These are phyloP conservation scores for Geranium incanum DNA, from an alignment of 441 rosid genomes.

Conservation along the genomic window DNA sequence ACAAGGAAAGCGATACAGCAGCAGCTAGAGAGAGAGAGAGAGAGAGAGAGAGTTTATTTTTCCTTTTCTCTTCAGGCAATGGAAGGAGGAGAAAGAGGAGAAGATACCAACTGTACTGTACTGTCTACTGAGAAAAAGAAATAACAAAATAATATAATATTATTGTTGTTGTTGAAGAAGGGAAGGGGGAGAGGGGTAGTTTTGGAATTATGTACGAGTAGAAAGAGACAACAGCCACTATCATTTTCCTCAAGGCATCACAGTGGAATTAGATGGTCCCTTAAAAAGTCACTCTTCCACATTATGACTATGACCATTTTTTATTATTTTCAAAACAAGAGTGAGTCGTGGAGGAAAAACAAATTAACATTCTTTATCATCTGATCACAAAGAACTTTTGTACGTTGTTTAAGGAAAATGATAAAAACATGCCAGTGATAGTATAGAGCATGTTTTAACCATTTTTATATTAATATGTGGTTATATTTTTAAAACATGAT, in stretches of 20 bases:
- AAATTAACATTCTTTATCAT: no score
- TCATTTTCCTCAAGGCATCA: conserved; percentile 65
- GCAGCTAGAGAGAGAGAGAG: conserved; percentile 17
- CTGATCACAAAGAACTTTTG: no score
- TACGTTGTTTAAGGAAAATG: no score
- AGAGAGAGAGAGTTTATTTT: conserved; percentile 6
- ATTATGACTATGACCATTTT: no score
- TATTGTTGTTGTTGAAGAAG: background rate
- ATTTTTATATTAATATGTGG: no score
- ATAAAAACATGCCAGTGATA: no score
- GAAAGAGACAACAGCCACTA: conserved; percentile 45
- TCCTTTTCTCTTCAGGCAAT: background rate
- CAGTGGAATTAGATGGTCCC: conserved; percentile 12
- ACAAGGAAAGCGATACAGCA: conserved; percentile 42
- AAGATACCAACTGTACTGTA: conserved; percentile 7
- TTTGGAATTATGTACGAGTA: conserved; percentile 35
- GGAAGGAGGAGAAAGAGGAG: conserved; percentile 17
- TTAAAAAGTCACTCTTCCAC: no score
- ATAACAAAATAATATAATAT: background rate
- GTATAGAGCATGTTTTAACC: no score
- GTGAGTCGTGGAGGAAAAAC: no score
- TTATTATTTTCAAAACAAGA: no score
- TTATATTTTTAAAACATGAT: no score
- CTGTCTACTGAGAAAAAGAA: background rate
- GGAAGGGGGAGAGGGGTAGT: conserved; percentile 34